Conservation (phyloP, 179 eudicot genomes). For the Camellia oleifera region DNA sequence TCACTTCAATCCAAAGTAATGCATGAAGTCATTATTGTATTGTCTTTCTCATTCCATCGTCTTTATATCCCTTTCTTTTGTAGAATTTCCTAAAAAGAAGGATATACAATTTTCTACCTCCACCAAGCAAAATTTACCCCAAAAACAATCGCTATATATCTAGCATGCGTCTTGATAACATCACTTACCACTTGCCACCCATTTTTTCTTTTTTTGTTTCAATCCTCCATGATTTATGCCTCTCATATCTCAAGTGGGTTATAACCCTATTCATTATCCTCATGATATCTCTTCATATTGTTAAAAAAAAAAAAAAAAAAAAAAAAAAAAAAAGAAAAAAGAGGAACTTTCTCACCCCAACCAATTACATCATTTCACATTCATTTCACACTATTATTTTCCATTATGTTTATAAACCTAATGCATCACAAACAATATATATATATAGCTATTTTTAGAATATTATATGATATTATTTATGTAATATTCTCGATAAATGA, state of each 20-base stretch:
- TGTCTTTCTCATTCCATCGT: background rate
- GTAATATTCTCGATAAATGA: too few relatives aligned
- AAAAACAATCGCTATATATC: background rate
- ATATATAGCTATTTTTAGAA: too few relatives aligned
- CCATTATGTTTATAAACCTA: background rate
- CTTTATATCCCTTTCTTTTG: background rate
- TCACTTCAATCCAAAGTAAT: background rate
- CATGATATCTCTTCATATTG: background rate
- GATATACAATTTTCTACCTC: background rate
- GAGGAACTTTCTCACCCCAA: background rate
- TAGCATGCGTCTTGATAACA: conserved; percentile 11
- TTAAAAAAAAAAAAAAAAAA: background rate
- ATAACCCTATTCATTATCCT: conserved; percentile 4
- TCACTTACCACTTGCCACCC: conserved; percentile 13
- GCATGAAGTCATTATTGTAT: background rate
- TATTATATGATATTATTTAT: too few relatives aligned
- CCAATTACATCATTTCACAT: background rate
- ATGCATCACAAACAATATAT: too few relatives aligned
- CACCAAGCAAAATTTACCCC: background rate
- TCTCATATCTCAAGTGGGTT: conserved; percentile 1
- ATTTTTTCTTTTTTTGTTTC: background rate
- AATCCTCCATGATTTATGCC: background rate
- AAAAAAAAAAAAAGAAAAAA: too few relatives aligned
- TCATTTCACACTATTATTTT: background rate
- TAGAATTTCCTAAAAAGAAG: background rate